Evolutionary conservation across 2,329 filamentous ascomycete species (phyloP).

Genomic region (Simplicillium aogashimaense): DNA sequence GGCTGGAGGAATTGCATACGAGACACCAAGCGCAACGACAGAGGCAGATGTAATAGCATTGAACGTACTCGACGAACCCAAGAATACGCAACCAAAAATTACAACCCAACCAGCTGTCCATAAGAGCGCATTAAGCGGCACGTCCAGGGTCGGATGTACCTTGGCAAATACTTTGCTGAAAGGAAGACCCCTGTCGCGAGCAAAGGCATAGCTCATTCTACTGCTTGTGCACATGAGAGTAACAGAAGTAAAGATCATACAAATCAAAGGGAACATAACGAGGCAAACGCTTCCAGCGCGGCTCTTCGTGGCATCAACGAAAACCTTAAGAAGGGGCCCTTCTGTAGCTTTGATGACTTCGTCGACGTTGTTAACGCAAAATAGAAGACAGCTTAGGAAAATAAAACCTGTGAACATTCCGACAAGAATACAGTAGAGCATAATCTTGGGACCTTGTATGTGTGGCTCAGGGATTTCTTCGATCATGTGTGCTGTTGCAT

Average conservation of each 20-base stretch:
- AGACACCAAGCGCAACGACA: constrained; percentile 61
- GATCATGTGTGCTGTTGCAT: constrained; percentile 40
- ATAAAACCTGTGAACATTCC: constrained; percentile 53
- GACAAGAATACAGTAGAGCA: constrained; percentile 55
- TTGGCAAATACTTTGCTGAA: constrained; percentile 48
- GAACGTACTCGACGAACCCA: constrained; percentile 56
- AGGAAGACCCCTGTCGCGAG: constrained; percentile 53
- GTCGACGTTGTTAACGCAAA: constrained; percentile 49
- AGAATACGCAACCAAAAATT: constrained; percentile 59
- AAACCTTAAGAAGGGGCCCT: constrained; percentile 51
- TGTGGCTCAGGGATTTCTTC: constrained; percentile 50
- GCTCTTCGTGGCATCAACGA: constrained; percentile 52
- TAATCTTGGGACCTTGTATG: constrained; percentile 52
- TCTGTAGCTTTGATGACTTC: constrained; percentile 42
- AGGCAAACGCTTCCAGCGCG: constrained; percentile 52
- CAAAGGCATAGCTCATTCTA: constrained; percentile 60
- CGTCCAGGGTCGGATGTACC: constrained; percentile 49
- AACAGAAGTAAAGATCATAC: constrained; percentile 53
- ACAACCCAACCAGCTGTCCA: constrained; percentile 52
- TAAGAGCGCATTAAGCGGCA: constrained; percentile 59
- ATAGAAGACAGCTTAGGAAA: constrained; percentile 53
- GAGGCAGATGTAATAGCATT: constrained; percentile 62
- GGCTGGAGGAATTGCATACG: constrained; percentile 63
- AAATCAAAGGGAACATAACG: constrained; percentile 55
- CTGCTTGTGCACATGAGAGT: constrained; percentile 56